Base-by-base conservation (phyloP, 1,284 basidiomycete genomes). In the Amylostereum areolatum region DNA sequence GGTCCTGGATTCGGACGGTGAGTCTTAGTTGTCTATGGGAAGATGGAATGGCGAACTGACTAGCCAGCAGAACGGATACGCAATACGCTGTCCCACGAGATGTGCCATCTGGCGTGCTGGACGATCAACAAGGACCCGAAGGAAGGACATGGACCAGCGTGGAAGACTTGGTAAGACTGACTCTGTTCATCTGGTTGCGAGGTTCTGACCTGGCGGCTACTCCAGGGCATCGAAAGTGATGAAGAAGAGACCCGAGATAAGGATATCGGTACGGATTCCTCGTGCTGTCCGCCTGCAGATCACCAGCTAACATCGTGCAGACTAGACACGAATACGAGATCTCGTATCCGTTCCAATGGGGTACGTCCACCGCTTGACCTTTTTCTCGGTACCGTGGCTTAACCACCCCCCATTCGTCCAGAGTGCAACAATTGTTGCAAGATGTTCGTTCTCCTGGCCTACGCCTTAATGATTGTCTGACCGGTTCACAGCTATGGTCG, bases 71-170 rank as follows among this genome's bases (percentile, higher is more conserved):
- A 86, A 49, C 79, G 88, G 27, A 82, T 93, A 36, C 71, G 81
- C 24, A 81, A 88, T 60, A 93, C 91, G 0, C 67, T 93, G 2
- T 80, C 86, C 29, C 90, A 93, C 58, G 91, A 93, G 64, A 89
- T 93, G 83, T 93, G 90, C 55, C 91, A 92, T 64, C 67, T 93
- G 29, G 89, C 89, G 4, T 82, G 79, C 49, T 93, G 91, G 90
- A 69, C 86, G 31, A 84, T 92, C 47, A 77, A 86, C 59, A 66
- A 74, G 8, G 73, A 80, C 27, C 74, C 81, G 3, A 78, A 80
- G 46, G 85, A 86, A 61, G 74, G 74, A 11, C 89, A 92, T 56
- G 89, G 88, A 10, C 69, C 64, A 11, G 64, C 79, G 8, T 92
- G 85, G 67, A 85, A 84, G 58, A 63, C 63, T 45, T 92, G 90